Conservation (phyloP, 2,329 filamentous ascomycete genomes). For the Cercospora janseana region DNA sequence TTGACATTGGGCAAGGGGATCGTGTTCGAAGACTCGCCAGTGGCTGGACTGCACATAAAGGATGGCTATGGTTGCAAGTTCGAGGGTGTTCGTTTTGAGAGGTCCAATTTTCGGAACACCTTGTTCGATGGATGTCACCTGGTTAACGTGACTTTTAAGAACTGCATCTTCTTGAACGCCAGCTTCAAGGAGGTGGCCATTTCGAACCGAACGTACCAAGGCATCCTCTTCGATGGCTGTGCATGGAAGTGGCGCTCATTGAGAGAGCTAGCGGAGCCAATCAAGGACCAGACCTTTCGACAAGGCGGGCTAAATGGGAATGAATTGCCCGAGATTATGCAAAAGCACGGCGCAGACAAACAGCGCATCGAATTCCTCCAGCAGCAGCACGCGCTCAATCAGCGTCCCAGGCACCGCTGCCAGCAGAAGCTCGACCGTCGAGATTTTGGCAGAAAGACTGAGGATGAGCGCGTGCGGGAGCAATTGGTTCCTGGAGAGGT, state of each 20-base stretch:
- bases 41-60: constrained; percentile 5
- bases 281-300: background rate
- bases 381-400: background rate
- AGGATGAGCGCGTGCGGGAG: background rate
- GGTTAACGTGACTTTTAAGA: constrained; percentile 4
- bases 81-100: constrained; percentile 1
- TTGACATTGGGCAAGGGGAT: background rate
- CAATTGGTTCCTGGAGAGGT: background rate
- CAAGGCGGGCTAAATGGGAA: background rate
- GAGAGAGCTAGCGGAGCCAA: background rate
- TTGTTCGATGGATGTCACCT: constrained; percentile 12
- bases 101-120: background rate
- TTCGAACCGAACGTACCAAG: background rate
- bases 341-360: background rate
- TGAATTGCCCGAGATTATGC: background rate
- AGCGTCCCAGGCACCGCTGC: background rate
- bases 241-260: background rate
- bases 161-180: constrained; percentile 8
- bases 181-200: constrained; percentile 8
- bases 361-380: background rate
- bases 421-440: background rate
- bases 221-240: constrained; percentile 1
- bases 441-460: background rate
- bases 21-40: constrained; percentile 4
- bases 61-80: background rate